Evolutionary conservation across 306 rosid genomes (phyloP), one percentile per base, ranked within the genome.

Genomic region (Dalbergia cochinchinensis): DNA sequence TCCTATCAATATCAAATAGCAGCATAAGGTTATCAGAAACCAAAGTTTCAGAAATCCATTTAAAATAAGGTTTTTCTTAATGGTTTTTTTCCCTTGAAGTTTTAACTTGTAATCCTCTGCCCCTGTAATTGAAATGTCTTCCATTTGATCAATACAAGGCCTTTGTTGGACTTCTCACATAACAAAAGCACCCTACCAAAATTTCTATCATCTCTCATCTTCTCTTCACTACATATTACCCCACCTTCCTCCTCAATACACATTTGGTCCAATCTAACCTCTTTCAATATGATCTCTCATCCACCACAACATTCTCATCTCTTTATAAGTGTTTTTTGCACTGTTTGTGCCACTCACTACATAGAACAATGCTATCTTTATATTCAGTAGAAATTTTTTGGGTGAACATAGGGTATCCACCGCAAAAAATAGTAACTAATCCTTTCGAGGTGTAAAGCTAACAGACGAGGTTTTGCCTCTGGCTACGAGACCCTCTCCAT

Each of bases 41-140:
- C 41, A 73, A 57, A 59, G 63, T 62, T 16, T 31, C 70, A 62
- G 14, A 42, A 44, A 45, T 61, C 70, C 60, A 74, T 62, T 61
- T 22, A 74, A 45, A 53, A 14, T 45, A 4, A 14, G 55, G 44
- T 20, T 42, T 35, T 7, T 13, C 33, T 44, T 22, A 42, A 42
- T 7, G 11, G 3, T 69, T 69, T 20, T 20, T 11, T 44, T 11
- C 41, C 41, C 41, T 41, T 35, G 0, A 4, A 70, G 35, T 45
- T 20, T 45, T 13, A 19, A 44, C 5, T 20, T 44, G 11, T 45
- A 26, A 45, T 44, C 58, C 18, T 68, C 41, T 45, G 11, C 58
- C 39, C 19, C 3, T 20, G 1, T 65, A 5, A 44, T 15, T 15
- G 15, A 45, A 19, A 20, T 19, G 0, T 45, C 44, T 50, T 66